A percentile compares a stretch with the other conserved stretches of the same genome.
These are phyloP conservation scores for Durusdinium trenchii DNA, from an alignment of 73 alveolate species.

Conservation along the genomic window DNA sequence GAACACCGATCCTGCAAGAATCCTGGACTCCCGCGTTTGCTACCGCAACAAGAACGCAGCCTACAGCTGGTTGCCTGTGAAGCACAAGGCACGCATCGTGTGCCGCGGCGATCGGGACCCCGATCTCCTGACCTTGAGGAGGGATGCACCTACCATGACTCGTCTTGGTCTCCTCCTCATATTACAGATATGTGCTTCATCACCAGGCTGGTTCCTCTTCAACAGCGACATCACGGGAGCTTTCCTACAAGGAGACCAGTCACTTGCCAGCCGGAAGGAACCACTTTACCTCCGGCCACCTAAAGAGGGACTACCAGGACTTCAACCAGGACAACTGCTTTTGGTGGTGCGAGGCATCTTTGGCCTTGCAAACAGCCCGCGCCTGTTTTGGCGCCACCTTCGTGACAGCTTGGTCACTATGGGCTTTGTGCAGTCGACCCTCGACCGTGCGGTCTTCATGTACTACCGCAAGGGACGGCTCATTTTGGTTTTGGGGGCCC, in stretches of 20 bases:
- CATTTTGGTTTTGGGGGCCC: conserved; percentile 1
- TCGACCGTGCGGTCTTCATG: conserved; percentile 15
- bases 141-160: conserved; percentile 25
- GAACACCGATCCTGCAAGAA: background rate
- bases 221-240: conserved; percentile 42
- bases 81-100: conserved; percentile 44
- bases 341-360: conserved; percentile 48
- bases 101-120: conserved; percentile 51
- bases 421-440: conserved; percentile 32
- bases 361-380: conserved; percentile 40
- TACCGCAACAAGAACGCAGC: conserved; percentile 67
- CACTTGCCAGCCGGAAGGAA: background rate
- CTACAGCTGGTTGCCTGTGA: background rate
- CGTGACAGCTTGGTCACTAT: background rate
- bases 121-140: background rate
- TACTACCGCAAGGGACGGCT: background rate
- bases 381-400: conserved; percentile 39
- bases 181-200: background rate
- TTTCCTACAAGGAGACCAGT: conserved; percentile 43
- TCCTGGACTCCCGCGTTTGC: conserved; percentile 33
- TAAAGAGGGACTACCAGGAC: conserved; percentile 7
- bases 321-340: background rate
- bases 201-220: background rate
- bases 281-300: conserved; percentile 44
- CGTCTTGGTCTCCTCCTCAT: background rate